Evolutionary conservation across 1,284 basidiomycete species (phyloP).

Genomic region (Phylloboletellus chloephorus): DNA sequence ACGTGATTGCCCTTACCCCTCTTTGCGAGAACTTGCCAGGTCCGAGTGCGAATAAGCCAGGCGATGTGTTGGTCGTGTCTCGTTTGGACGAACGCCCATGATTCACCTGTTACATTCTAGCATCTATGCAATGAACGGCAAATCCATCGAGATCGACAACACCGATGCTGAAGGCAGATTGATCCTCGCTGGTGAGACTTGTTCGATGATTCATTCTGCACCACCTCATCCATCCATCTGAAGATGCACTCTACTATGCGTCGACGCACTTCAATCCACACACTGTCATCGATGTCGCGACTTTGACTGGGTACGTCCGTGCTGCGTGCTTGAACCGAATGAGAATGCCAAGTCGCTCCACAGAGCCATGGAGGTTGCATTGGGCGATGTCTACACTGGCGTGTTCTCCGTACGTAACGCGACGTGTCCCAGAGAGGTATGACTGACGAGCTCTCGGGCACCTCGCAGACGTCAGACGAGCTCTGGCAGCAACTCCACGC

Average conservation of each 20-base stretch:
- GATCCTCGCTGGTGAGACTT: conserved; percentile 56
- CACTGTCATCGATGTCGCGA: conserved; percentile 83
- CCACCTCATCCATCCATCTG: conserved; percentile 8
- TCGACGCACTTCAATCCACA: conserved; percentile 75
- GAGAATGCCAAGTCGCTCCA: not conserved
- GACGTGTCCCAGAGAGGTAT: no score
- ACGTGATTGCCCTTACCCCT: conserved; percentile 68
- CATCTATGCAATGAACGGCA: conserved; percentile 84
- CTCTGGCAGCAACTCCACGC: conserved; percentile 70
- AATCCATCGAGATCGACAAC: conserved; percentile 84
- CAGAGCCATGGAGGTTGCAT: conserved; percentile 62
- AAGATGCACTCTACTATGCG: conserved; percentile 84
- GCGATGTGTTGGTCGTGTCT: conserved; percentile 57
- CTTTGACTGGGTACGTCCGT: conserved; percentile 56
- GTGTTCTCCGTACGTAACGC: conserved; percentile 64
- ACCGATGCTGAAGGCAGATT: conserved; percentile 87
- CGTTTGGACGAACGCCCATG: not conserved
- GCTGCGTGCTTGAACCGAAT: not conserved
- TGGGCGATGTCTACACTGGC: conserved; percentile 74
- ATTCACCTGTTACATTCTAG: conserved; percentile 35
- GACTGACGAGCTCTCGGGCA: not conserved
- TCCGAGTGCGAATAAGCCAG: conserved; percentile 83
- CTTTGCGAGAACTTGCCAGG: conserved; percentile 88
- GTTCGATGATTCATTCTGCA: not conserved
- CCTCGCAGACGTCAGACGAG: conserved; percentile 56